Base-by-base conservation (phyloP, 495 filamentous ascomycete genomes). In the Penicillium herquei region DNA sequence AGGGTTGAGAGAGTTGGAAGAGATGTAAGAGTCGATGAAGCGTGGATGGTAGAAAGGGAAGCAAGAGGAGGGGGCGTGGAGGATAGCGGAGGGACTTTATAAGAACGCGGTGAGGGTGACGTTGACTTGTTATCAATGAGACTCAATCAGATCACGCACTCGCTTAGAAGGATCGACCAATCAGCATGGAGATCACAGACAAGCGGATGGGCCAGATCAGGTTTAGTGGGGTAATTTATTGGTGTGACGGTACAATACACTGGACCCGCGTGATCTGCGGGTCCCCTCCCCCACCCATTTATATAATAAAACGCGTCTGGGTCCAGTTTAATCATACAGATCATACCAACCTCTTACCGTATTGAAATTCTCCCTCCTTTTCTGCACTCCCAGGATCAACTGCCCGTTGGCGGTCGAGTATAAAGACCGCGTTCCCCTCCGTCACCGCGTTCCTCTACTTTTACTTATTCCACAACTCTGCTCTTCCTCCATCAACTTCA, bases 351-450 rank as follows among this genome's bases (percentile, higher is more conserved):
- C 1, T 14, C 13, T 70, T 55, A 79, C 76, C 11, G 76, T 79
- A 79, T 76, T 68, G 76, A 78, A 79, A 79, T 77, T 77, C 74
- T 48, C 68, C 64, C 68, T 74, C 71, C 62, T 72, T 77, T 68
- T 66, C 54, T 59, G 61, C 66, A 52, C 64, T 54, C 63, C 40
- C 65, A 64, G 64, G 75, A 79, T 79, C 76, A 79, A 75, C 74
- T 60, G 55, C 50, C 62, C 39, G 59, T 72, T 73, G 64, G 63
- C 64, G 59, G 59, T 54, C 69, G 64, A 72, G 72, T 82, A 82
- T 82, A 82, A 81, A 79, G 76, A 77, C 66, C 64, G 65, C 68
- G 62, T 66, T 67, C 72, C 70, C 70, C 68, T 75, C 74, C 39
- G 63, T 70, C 67, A 73, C 69, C 71, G 69, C 73, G 74, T 76